Conservation (phyloP, 2,329 filamentous ascomycete species). For the Aspergillus persii region DNA sequence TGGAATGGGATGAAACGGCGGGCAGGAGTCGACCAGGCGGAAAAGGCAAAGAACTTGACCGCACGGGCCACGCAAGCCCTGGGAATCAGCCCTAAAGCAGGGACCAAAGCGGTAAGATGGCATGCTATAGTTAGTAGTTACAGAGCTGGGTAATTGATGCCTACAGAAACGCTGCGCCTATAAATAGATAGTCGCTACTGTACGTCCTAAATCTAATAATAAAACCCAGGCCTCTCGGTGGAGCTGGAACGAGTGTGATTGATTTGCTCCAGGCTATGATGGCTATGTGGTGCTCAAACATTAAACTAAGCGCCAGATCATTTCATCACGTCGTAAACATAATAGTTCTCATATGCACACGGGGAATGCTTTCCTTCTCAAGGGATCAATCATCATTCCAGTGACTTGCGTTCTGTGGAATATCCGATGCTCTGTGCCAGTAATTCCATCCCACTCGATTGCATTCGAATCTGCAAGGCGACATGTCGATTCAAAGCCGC, state of each 20-base stretch:
- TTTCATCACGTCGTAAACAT: constrained; percentile 25
- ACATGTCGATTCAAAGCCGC: neutral
- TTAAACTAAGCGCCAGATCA: constrained; percentile 9
- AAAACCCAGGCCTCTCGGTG: neutral
- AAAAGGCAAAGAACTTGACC: constrained; percentile 20
- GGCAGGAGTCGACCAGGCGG: neutral
- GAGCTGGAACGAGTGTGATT: constrained; percentile 15
- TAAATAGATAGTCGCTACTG: neutral
- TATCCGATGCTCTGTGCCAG: constrained; percentile 3
- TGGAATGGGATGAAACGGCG: neutral
- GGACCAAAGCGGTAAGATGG: neutral
- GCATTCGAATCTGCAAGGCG: constrained; percentile 3
- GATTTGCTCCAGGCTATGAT: constrained; percentile 2
- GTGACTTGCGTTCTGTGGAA: neutral
- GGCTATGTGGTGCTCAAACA: neutral
- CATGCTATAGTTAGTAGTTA: too few relatives aligned
- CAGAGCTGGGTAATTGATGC: neutral
- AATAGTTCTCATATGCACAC: constrained; percentile 20
- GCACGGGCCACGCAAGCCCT: constrained; percentile 34
- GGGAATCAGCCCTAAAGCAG: constrained; percentile 20
- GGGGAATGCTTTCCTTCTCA: constrained; percentile 1
- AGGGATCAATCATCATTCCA: constrained; percentile 1
- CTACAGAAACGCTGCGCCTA: neutral
- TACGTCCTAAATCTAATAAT: neutral
- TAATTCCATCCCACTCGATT: neutral